Conservation (phyloP, 257 asterid species). For the Capsicum baccatum region DNA sequence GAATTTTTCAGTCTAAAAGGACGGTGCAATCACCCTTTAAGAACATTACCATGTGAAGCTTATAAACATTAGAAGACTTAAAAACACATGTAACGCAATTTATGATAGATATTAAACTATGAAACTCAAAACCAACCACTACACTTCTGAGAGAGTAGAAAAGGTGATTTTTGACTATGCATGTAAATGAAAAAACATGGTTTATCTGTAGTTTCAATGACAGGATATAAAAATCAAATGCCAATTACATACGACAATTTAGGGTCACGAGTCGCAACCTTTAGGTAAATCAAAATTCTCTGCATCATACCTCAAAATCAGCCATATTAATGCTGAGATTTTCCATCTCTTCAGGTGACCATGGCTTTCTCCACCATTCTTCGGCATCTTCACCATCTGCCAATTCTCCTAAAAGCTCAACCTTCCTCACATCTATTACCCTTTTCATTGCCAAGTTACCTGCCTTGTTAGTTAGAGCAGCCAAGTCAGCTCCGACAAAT, state of each 20-base stretch:
- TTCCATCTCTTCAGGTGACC: slow-evolving; percentile 70
- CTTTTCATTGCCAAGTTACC: slow-evolving; percentile 90
- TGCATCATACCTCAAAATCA: slow-evolving; percentile 81
- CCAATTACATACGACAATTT: neutral
- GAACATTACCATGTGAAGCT: neutral
- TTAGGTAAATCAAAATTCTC: neutral
- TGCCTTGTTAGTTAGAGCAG: slow-evolving; percentile 72
- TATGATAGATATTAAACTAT: neutral
- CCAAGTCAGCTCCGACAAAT: slow-evolving; percentile 93
- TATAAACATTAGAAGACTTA: neutral
- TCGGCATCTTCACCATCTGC: slow-evolving; percentile 43
- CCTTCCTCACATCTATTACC: slow-evolving; percentile 57
- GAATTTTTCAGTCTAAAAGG: neutral
- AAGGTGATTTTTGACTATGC: neutral
- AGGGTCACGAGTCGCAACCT: neutral
- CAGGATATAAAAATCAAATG: neutral
- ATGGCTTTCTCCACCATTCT: slow-evolving; percentile 75
- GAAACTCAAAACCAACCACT: neutral
- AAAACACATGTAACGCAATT: neutral
- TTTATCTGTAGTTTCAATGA: neutral
- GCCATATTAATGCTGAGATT: slow-evolving; percentile 63
- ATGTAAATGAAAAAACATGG: neutral
- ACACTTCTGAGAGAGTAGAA: neutral
- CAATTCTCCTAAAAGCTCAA: slow-evolving; percentile 40
- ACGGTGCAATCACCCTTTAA: neutral